Conservation (phyloP, 2,329 filamentous ascomycete species). For the Rutstroemia sp. region DNA sequence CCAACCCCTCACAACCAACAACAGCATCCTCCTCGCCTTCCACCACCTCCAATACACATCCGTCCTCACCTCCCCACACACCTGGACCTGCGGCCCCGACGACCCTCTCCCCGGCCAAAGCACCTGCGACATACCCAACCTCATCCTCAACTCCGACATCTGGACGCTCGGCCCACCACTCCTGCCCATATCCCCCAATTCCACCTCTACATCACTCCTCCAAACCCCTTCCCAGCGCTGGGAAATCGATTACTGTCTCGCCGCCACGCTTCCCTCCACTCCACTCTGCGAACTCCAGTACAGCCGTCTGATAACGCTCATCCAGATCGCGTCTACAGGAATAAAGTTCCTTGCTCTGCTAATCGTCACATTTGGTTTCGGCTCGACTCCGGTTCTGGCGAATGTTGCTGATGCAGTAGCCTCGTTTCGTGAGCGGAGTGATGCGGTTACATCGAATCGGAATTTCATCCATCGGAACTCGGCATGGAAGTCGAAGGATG, state of each 20-base stretch:
- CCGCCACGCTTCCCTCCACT: slow-evolving; percentile 6
- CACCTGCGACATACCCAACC: slow-evolving; percentile 14
- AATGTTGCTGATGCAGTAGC: slow-evolving; percentile 33
- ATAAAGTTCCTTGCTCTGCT: background rate
- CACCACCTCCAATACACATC: slow-evolving; percentile 15
- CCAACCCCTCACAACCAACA: slow-evolving; percentile 9
- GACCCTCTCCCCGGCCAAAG: slow-evolving; percentile 14
- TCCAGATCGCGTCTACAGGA: background rate
- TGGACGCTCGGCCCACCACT: slow-evolving; percentile 15
- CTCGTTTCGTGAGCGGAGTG: slow-evolving; percentile 30
- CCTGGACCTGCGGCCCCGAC: slow-evolving; percentile 19
- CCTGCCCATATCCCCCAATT: background rate
- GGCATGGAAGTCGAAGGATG: slow-evolving; percentile 13
- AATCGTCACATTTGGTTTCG: slow-evolving; percentile 6
- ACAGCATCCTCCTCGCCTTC: slow-evolving; percentile 16
- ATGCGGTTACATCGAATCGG: slow-evolving; percentile 24
- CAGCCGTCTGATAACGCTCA: slow-evolving; percentile 4
- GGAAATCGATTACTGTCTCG: slow-evolving; percentile 20
- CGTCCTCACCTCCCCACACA: slow-evolving; percentile 15
- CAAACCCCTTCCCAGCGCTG: slow-evolving; percentile 8
- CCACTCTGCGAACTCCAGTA: slow-evolving; percentile 18
- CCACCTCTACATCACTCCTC: background rate
- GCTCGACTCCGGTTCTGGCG: slow-evolving; percentile 21
- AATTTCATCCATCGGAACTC: slow-evolving; percentile 21
- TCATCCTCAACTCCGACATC: slow-evolving; percentile 12